A percentile compares a stretch with the other conserved stretches of the same genome.
phyloP scores from a whole-genome alignment of 2,329 filamentous ascomycete species.

The Phoma sp. region DNA sequence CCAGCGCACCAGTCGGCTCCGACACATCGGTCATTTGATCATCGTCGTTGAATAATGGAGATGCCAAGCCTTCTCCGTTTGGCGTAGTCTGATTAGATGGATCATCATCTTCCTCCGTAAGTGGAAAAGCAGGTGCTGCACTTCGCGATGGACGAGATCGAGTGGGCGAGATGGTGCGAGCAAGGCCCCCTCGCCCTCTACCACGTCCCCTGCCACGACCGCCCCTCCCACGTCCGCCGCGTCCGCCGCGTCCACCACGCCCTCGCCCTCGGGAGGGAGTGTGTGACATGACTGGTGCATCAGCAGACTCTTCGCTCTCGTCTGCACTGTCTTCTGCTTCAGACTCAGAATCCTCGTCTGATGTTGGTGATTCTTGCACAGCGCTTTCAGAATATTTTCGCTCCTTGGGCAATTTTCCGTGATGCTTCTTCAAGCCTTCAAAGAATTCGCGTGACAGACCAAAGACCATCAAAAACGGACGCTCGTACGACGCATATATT shows the following conservation, averaged over 20 bases:
- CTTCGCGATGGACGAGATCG: constrained; percentile 41
- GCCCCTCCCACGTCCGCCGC: constrained; percentile 37
- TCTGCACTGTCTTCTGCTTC: constrained; percentile 30
- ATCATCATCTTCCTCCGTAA: constrained; percentile 45
- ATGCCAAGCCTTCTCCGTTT: constrained; percentile 22
- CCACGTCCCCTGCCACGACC: constrained; percentile 38
- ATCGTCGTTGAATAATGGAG: constrained; percentile 29
- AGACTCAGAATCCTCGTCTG: constrained; percentile 25
- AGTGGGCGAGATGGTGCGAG: constrained; percentile 33
- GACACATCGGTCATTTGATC: constrained; percentile 20
- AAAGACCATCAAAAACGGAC: constrained; percentile 43
- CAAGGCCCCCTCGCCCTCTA: constrained; percentile 30
- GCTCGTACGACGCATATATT: constrained; percentile 41
- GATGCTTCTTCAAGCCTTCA: constrained; percentile 36
- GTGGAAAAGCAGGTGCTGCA: constrained; percentile 40
- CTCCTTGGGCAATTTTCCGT: constrained; percentile 34
- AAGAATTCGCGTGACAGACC: constrained; percentile 43
- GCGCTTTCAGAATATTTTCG: constrained; percentile 25
- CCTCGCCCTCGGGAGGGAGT: constrained; percentile 29
- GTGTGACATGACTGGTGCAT: constrained; percentile 27
- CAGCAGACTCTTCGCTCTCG: constrained; percentile 33
- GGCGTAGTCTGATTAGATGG: constrained; percentile 44
- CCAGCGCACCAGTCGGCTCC: constrained; percentile 17
- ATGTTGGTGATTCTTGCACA: constrained; percentile 21
- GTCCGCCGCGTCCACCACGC: constrained; percentile 36